Evolutionary conservation across 805 yeast genomes (phyloP).

Genomic region (Komagataella mondaviorum): DNA sequence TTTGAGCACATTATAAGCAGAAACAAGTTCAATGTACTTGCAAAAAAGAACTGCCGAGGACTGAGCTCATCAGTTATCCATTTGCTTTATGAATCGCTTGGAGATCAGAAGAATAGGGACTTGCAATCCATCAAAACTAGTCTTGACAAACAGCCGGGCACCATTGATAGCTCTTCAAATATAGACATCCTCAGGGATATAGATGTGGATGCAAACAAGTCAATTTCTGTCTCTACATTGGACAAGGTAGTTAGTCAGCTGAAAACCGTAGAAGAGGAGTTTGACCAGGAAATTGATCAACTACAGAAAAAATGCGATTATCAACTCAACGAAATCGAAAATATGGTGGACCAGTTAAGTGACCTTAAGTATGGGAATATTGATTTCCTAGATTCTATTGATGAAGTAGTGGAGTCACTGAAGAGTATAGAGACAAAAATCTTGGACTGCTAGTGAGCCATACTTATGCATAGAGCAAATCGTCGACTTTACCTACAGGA

Average conservation of each 20-base stretch:
- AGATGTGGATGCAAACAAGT: neutral
- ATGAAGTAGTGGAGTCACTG: conserved; percentile 4
- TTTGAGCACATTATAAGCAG: conserved; percentile 2
- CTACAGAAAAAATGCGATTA: conserved; percentile 8
- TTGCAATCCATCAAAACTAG: neutral
- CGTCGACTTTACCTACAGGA: conserved; percentile 3
- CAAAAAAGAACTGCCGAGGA: neutral
- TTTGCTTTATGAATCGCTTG: neutral
- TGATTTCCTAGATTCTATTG: conserved; percentile 8
- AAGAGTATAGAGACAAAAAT: neutral
- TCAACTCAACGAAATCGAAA: conserved; percentile 8
- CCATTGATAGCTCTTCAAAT: neutral
- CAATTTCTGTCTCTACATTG: neutral
- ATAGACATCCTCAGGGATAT: neutral
- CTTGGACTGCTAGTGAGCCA: neutral
- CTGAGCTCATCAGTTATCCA: neutral
- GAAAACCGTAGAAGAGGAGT: conserved; percentile 11
- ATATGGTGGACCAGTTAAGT: conserved; percentile 13
- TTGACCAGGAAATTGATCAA: conserved; percentile 12
- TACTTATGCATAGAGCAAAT: conserved; percentile 1
- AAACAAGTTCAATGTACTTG: conserved; percentile 1
- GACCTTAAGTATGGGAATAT: conserved; percentile 15
- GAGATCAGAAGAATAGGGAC: neutral
- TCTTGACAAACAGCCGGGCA: neutral
- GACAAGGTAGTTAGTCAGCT: conserved; percentile 10